A percentile compares a stretch with the other conserved stretches of the same genome.
Conservation (phyloP, 2,329 filamentous ascomycete species). For the Tolypocladium ophioglossoides region DNA sequence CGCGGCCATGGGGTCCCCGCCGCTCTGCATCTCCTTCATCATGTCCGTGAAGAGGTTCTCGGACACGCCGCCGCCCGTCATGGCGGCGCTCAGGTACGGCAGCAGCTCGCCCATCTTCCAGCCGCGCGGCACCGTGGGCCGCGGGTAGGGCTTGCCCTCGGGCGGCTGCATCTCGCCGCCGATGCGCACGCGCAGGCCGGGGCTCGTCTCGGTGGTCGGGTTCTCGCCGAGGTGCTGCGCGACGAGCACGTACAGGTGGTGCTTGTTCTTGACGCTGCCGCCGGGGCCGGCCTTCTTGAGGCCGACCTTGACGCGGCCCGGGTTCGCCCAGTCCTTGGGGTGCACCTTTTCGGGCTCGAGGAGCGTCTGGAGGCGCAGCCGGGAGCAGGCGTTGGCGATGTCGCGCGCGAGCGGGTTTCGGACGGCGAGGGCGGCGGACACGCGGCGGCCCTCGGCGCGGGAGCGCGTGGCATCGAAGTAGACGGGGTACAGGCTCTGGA, state of each 20-base stretch:
- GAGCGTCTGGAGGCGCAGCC: slow-evolving; percentile 59
- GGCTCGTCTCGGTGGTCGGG: slow-evolving; percentile 60
- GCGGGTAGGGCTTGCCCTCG: slow-evolving; percentile 55
- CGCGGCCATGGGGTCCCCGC: slow-evolving; percentile 34
- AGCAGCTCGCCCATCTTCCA: slow-evolving; percentile 84
- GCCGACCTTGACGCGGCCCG: slow-evolving; percentile 74
- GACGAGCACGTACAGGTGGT: slow-evolving; percentile 78
- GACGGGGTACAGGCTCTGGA: slow-evolving; percentile 84
- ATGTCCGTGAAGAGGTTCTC: slow-evolving; percentile 95
- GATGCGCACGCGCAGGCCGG: slow-evolving; percentile 62
- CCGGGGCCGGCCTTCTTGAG: slow-evolving; percentile 39
- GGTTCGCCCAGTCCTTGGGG: slow-evolving; percentile 96
- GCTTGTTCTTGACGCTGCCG: slow-evolving; percentile 60
- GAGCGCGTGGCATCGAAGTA: slow-evolving; percentile 79
- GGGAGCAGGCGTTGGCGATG: slow-evolving; percentile 75
- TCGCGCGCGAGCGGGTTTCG: slow-evolving; percentile 78
- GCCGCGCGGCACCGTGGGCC: slow-evolving; percentile 67
- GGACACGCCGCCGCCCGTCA: slow-evolving; percentile 86
- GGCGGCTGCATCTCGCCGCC: slow-evolving; percentile 57
- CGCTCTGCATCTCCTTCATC: slow-evolving; percentile 78
- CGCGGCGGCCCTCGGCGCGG: slow-evolving; percentile 72
- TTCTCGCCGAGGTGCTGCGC: slow-evolving; percentile 65
- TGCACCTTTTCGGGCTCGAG: slow-evolving; percentile 89
- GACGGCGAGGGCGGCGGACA: slow-evolving; percentile 62
- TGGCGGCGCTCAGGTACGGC: slow-evolving; percentile 77